Conservation (phyloP, 768 basidiomycete species). For the Trametes punicea region DNA sequence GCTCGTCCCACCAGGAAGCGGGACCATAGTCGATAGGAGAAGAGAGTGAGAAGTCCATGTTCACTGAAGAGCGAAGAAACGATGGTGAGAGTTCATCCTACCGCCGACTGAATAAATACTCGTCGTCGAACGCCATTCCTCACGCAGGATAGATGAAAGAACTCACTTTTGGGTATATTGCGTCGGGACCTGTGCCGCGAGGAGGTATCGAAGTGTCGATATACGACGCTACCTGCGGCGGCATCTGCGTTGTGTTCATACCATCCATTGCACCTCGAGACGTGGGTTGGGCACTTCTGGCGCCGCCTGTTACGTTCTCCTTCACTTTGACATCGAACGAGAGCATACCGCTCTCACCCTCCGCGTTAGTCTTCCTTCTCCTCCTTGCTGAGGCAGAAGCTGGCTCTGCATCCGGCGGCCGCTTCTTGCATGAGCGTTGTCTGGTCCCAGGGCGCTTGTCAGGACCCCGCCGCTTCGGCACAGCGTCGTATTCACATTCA, state of each 20-base stretch:
- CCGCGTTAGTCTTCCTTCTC: slow-evolving; percentile 30
- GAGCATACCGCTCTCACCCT: slow-evolving; percentile 24
- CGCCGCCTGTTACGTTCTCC: slow-evolving; percentile 35
- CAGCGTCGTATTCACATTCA: slow-evolving; percentile 75
- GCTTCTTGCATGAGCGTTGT: slow-evolving; percentile 82
- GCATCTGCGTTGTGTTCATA: slow-evolving; percentile 20
- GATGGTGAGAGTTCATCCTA: slow-evolving; percentile 28
- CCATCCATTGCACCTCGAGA: slow-evolving; percentile 22
- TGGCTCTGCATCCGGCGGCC: slow-evolving; percentile 45
- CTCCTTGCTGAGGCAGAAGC: slow-evolving; percentile 28
- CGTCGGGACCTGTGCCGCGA: slow-evolving; percentile 22
- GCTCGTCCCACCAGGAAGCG: slow-evolving; percentile 47
- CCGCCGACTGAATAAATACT: slow-evolving; percentile 32
- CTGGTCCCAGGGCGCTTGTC: slow-evolving; percentile 85
- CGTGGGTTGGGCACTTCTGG: slow-evolving; percentile 20
- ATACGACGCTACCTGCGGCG: slow-evolving; percentile 21
- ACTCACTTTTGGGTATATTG: slow-evolving; percentile 32
- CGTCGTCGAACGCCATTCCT: slow-evolving; percentile 21
- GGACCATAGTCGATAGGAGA: slow-evolving; percentile 31
- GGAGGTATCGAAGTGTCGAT: slow-evolving; percentile 27
- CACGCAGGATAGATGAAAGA: slow-evolving; percentile 12
- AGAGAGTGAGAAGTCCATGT: slow-evolving; percentile 24
- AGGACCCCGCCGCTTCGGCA: slow-evolving; percentile 79
- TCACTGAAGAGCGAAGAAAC: slow-evolving; percentile 24
- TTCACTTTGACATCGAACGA: slow-evolving; percentile 33